Conservation (phyloP, 140 eudicot genomes). For the Oenanthe javanica region DNA sequence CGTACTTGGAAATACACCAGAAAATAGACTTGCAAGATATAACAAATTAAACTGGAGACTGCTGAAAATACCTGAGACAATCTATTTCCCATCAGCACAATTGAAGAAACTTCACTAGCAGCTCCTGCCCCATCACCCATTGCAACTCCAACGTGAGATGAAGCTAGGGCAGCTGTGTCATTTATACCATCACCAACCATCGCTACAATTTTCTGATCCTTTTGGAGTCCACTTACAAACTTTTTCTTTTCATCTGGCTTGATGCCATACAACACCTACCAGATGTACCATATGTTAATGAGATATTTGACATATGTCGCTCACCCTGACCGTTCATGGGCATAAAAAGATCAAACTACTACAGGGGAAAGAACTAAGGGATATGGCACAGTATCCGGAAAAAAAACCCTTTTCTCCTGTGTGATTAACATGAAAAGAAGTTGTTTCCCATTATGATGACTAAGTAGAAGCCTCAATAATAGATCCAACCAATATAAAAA, state of each 20-base stretch:
- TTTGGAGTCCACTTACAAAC: constrained; percentile 65
- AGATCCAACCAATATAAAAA: not conserved
- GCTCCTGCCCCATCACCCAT: constrained; percentile 97
- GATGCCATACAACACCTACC: constrained; percentile 80
- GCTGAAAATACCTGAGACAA: constrained; percentile 57
- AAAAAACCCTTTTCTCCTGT: not conserved
- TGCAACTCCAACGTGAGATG: constrained; percentile 89
- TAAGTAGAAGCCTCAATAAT: not conserved
- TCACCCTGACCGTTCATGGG: not conserved
- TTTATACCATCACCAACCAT: constrained; percentile 99
- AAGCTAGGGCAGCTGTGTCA: constrained; percentile 95
- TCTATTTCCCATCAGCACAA: constrained; percentile 88
- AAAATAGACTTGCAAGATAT: not conserved
- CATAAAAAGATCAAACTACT: not conserved
- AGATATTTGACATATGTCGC: not conserved
- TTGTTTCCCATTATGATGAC: not conserved
- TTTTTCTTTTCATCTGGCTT: constrained; percentile 79
- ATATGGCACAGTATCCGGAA: not conserved
- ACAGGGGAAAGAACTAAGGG: not conserved
- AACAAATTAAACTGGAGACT: not conserved
- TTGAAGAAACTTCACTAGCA: constrained; percentile 93
- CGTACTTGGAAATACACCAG: not conserved
- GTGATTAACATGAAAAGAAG: not conserved
- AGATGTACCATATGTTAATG: not conserved
- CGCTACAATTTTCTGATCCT: constrained; percentile 61